Percentiles rank a stretch among this genome's conserved stretches.
phyloP scores from a whole-genome alignment of 2,329 filamentous ascomycete genomes.

The Chlorencoelia australis region DNA sequence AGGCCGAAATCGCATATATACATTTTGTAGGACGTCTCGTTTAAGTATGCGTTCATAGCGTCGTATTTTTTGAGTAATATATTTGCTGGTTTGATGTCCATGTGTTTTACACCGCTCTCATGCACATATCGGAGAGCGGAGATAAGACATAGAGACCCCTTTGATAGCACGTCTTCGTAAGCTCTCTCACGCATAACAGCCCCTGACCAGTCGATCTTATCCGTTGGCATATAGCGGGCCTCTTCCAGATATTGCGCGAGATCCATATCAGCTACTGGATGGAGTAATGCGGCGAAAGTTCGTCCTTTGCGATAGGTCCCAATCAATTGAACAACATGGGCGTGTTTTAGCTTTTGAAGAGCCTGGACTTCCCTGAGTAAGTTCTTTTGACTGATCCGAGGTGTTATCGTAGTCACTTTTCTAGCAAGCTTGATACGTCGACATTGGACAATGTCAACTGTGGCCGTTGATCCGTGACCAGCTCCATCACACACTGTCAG shows the following conservation, averaged over 20 bases:
- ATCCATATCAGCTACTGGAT: slow-evolving; percentile 4
- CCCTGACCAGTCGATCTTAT: background rate
- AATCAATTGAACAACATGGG: slow-evolving; percentile 4
- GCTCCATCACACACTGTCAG: background rate
- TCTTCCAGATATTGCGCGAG: background rate
- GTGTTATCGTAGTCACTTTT: slow-evolving; percentile 2
- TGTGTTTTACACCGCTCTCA: background rate
- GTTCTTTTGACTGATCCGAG: background rate
- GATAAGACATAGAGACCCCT: slow-evolving; percentile 1
- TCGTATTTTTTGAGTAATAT: too few species aligned
- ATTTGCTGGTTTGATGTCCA: slow-evolving; percentile 6
- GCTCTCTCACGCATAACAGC: background rate
- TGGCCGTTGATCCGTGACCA: background rate
- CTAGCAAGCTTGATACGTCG: slow-evolving; percentile 1
- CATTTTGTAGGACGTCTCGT: too few species aligned
- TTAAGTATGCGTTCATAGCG: too few species aligned
- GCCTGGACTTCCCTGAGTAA: slow-evolving; percentile 1
- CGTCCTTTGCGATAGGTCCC: slow-evolving; percentile 1
- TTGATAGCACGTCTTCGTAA: too few species aligned
- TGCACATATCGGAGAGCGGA: slow-evolving; percentile 3
- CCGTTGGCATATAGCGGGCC: too few species aligned
- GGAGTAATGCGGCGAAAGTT: slow-evolving; percentile 1
- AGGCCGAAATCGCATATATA: slow-evolving; percentile 5
- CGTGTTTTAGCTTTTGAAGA: slow-evolving; percentile 1
- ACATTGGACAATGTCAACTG: background rate